These are phyloP conservation scores for Leptodermis oblonga DNA, from an alignment of 257 asterid genomes.

Conservation along the genomic window DNA sequence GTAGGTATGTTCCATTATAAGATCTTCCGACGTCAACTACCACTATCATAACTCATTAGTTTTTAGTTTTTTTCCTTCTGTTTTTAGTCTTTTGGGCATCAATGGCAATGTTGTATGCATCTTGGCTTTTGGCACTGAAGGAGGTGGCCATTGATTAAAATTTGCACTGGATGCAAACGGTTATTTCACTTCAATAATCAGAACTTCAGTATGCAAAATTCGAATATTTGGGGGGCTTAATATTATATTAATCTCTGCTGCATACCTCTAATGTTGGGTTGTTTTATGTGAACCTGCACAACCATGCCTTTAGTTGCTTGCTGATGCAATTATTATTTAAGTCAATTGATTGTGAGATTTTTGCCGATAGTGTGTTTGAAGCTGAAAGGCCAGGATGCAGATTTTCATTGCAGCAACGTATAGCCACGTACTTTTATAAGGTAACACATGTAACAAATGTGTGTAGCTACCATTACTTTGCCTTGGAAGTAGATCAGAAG, in stretches of 20 bases:
- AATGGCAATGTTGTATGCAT: neutral
- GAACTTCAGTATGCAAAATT: neutral
- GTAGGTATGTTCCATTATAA: slow-evolving; percentile 53
- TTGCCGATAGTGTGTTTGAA: slow-evolving; percentile 70
- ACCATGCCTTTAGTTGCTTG: neutral
- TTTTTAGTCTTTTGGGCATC: neutral
- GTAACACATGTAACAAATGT: slow-evolving; percentile 26
- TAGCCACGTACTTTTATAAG: slow-evolving; percentile 90
- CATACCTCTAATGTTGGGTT: neutral
- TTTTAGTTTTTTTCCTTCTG: neutral
- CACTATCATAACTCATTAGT: neutral
- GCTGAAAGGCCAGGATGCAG: slow-evolving; percentile 87
- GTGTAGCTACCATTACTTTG: neutral
- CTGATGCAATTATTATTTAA: slow-evolving; percentile 2
- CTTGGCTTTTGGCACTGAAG: neutral
- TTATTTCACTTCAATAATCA: neutral
- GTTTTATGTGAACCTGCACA: neutral
- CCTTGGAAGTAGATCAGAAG: neutral
- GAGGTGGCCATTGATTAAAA: neutral
- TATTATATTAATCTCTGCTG: neutral
- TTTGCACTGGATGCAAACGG: neutral
- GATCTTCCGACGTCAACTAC: neutral
- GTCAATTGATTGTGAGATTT: slow-evolving; percentile 9
- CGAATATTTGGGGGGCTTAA: neutral
- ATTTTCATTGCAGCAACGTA: slow-evolving; percentile 75